Conservation (phyloP, 345 rosid species). For the Fremontodendron californicum region DNA sequence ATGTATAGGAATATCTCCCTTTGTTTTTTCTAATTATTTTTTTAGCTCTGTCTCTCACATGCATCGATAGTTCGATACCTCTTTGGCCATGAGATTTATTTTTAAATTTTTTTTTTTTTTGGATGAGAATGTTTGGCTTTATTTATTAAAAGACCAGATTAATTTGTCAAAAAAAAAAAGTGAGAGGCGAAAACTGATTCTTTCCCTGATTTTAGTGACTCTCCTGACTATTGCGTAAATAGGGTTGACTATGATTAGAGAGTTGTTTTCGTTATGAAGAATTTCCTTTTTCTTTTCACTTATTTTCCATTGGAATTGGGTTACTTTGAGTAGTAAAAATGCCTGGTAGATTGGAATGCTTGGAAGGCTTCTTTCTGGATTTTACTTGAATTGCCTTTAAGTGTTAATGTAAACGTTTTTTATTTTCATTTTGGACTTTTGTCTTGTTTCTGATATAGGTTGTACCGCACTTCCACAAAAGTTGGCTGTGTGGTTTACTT, state of each 20-base stretch:
- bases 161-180: neutral
- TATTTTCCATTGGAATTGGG: no score
- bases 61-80: neutral
- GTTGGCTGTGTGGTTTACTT: constrained; percentile 34
- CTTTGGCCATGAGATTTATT: neutral
- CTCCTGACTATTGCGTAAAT: neutral
- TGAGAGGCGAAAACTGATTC: neutral
- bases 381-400: neutral
- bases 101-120: neutral
- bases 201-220: neutral
- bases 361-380: neutral
- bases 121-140: neutral
- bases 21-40: neutral
- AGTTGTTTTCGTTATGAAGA: neutral
- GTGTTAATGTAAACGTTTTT: neutral
- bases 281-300: no score
- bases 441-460: constrained; percentile 32
- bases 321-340: no score
- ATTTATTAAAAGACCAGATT: neutral
- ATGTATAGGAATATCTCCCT: neutral
- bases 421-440: constrained; percentile 15
- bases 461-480: constrained; percentile 36
- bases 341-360: neutral
- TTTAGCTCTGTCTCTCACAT: neutral
- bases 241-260: neutral